A percentile compares a stretch with the other conserved stretches of the same genome.
Evolutionary conservation across 148 eudicot species (phyloP).

Genomic region (Rhododendron ferrugineum): DNA sequence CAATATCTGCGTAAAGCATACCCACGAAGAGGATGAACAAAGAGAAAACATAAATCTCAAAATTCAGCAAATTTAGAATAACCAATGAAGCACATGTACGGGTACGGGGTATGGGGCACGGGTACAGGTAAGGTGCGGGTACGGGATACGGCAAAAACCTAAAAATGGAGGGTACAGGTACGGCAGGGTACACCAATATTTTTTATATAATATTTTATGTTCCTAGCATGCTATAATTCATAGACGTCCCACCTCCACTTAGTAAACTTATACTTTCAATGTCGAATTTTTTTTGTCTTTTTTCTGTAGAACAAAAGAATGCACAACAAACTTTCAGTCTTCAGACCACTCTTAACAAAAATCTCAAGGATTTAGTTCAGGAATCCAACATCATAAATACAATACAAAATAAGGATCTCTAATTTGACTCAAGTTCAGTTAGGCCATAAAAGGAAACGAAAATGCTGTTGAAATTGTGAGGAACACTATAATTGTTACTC

Average conservation of each 20-base stretch:
- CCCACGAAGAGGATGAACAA: background rate
- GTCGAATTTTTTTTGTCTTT: too few relatives aligned
- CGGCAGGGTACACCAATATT: background rate
- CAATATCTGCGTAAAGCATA: conserved; percentile 3
- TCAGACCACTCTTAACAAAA: background rate
- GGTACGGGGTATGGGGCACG: too few relatives aligned
- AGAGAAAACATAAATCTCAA: background rate
- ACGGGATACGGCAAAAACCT: background rate
- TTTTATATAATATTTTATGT: too few relatives aligned
- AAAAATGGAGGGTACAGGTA: background rate
- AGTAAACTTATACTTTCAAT: too few relatives aligned
- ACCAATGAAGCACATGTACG: background rate
- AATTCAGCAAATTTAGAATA: background rate
- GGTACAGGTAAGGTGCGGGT: too few relatives aligned
- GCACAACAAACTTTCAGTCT: too few relatives aligned
- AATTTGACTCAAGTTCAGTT: background rate
- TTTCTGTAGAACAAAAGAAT: too few relatives aligned
- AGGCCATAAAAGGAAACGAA: background rate
- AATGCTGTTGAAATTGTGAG: background rate
- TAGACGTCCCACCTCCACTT: too few relatives aligned
- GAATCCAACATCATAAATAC: background rate
- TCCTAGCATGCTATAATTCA: too few relatives aligned
- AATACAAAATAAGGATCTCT: background rate
- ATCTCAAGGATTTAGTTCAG: background rate
- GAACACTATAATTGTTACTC: background rate